These are phyloP conservation scores for Danielozyma ontarioensis DNA, from an alignment of 805 yeast species.

Conservation along the genomic window DNA sequence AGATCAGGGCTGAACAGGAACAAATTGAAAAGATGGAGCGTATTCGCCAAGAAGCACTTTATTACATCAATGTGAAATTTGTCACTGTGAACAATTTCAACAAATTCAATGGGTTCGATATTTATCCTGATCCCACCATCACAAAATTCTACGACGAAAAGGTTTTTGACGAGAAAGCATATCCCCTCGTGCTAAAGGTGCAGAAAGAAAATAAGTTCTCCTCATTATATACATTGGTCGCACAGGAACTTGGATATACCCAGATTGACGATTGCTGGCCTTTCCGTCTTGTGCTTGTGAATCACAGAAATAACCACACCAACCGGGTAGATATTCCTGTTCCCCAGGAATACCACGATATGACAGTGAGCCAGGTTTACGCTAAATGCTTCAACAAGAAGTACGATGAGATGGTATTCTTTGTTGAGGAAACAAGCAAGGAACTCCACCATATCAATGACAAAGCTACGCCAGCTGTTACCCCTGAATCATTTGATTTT, in stretches of 20 bases:
- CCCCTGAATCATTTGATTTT: slow-evolving; percentile 21
- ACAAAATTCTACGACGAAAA: slow-evolving; percentile 44
- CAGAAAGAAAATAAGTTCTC: slow-evolving; percentile 51
- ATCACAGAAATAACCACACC: slow-evolving; percentile 66
- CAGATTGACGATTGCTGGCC: slow-evolving; percentile 13
- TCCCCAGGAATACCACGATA: slow-evolving; percentile 20
- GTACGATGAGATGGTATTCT: slow-evolving; percentile 50
- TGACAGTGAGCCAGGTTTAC: slow-evolving; percentile 49
- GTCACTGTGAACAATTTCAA: slow-evolving; percentile 51
- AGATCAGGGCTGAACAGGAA: slow-evolving; percentile 57
- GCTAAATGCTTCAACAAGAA: slow-evolving; percentile 41
- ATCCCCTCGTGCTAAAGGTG: slow-evolving; percentile 47
- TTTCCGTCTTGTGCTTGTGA: slow-evolving; percentile 61
- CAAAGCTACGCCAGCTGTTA: slow-evolving; percentile 2
- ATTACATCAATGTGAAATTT: slow-evolving; percentile 46
- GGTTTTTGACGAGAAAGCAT: slow-evolving; percentile 41
- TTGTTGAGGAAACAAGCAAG: slow-evolving; percentile 54
- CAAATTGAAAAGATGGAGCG: slow-evolving; percentile 51
- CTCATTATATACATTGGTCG: slow-evolving; percentile 47
- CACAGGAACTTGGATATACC: slow-evolving; percentile 33
- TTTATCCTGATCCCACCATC: slow-evolving; percentile 57
- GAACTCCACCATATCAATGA: slow-evolving; percentile 31
- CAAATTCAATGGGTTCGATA: slow-evolving; percentile 67
- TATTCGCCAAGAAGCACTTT: slow-evolving; percentile 59
- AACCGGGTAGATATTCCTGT: slow-evolving; percentile 49